Conservation (phyloP, 805 yeast genomes). For the Ogataea nonfermentans region DNA sequence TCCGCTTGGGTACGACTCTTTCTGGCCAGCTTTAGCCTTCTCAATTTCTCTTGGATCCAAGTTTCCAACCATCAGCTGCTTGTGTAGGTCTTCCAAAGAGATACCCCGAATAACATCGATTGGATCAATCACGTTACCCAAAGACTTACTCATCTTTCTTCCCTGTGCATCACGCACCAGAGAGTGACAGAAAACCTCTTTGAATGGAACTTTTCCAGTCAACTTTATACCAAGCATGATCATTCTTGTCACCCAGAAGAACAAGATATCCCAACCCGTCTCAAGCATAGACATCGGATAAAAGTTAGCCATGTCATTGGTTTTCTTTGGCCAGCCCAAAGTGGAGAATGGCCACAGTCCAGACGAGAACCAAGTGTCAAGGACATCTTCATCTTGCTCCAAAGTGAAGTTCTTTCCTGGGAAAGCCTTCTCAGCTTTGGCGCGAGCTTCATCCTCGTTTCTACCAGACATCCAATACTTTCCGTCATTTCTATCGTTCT, state of each 20-base stretch:
- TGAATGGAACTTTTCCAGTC: slow-evolving; percentile 89
- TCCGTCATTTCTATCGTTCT: slow-evolving; percentile 59
- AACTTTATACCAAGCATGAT: slow-evolving; percentile 84
- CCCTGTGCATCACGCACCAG: slow-evolving; percentile 99
- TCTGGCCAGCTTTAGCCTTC: slow-evolving; percentile 86
- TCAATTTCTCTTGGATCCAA: slow-evolving; percentile 85
- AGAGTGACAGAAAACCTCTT: slow-evolving; percentile 97
- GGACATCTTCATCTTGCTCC: slow-evolving; percentile 96
- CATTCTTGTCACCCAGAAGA: slow-evolving; percentile 99
- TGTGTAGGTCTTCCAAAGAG: slow-evolving; percentile 72
- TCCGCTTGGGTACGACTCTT: slow-evolving; percentile 88
- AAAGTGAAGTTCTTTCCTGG: slow-evolving; percentile 67
- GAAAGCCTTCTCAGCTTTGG: slow-evolving; percentile 73
- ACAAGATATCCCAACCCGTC: slow-evolving; percentile 98
- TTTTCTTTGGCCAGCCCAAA: slow-evolving; percentile 87
- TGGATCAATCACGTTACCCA: slow-evolving; percentile 97
- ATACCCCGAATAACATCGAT: slow-evolving; percentile 91
- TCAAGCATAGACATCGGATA: slow-evolving; percentile 93
- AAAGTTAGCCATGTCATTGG: slow-evolving; percentile 71
- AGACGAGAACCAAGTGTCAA: slow-evolving; percentile 98
- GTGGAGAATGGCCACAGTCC: slow-evolving; percentile 98
- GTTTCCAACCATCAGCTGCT: slow-evolving; percentile 75
- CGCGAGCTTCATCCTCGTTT: slow-evolving; percentile 74
- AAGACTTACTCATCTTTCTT: slow-evolving; percentile 96
- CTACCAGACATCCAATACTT: slow-evolving; percentile 92